Base-by-base conservation (phyloP, 1,284 basidiomycete genomes). In the Pterulicium gracile region DNA sequence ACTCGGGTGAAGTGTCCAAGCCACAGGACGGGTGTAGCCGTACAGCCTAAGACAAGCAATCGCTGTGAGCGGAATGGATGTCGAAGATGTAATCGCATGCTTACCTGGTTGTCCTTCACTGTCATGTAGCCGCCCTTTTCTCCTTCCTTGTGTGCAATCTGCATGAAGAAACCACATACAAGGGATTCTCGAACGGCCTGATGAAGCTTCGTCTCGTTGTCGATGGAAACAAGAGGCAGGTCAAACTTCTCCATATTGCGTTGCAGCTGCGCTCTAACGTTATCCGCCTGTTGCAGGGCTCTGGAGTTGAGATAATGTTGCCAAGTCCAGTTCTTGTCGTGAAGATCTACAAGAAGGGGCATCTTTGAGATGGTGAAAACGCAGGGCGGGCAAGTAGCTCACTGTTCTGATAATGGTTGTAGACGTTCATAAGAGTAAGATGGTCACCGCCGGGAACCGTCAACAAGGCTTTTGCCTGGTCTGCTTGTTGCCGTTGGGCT, bases 121-220 rank as follows among this genome's bases (percentile, higher is more conserved):
- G 93, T 98, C 53, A 82, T 59, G 61, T 94, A 94, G 49, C 70
- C 75, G 2, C 80, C 80, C 68, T 91, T 92, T 57, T 91, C 88
- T n/a, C 90, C 90, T 58, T 93, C 89, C 62, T 90, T 91, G 64
- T 97, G 92, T 3, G 94, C 95, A 4, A 95, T 82, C 62, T 98
- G 95, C 95, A 97, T 97, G 68, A 98, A 99, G 74, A 92, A 98
- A 0, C 94, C 95, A 58, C 86, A 89, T 0, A 90, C 85, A 40
- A 98, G 72, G 1, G 88, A 84, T 63, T 86, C 83, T 22, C 90
- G 80, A 50, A 98, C 84, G 56, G 88, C 86, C 49, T 68, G 58
- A 65, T 81, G 89, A 58, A 90, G 80, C 58, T 83, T 87, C 60
- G 78, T 79, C 62, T 88, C 80, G 57, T 97, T 88, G 1, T 67